These are phyloP conservation scores for Silene vulgaris DNA, from an alignment of 179 eudicot species.

Conservation along the genomic window DNA sequence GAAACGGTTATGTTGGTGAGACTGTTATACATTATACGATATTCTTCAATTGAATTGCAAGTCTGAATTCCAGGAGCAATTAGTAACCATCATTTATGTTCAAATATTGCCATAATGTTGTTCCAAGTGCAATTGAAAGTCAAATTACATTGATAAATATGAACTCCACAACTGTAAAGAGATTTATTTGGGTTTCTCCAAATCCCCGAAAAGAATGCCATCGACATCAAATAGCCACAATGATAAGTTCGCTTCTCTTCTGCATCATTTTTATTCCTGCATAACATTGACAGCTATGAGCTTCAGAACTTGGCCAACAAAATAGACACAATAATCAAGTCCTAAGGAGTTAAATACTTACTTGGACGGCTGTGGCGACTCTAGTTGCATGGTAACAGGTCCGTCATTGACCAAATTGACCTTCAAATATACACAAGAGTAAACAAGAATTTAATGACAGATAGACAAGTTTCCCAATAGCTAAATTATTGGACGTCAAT, in stretches of 20 bases:
- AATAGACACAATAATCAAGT: neutral
- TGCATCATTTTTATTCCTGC: slow-evolving; percentile 36
- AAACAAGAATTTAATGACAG: neutral
- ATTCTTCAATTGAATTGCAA: neutral
- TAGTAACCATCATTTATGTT: neutral
- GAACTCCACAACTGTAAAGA: neutral
- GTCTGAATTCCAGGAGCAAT: neutral
- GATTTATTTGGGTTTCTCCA: neutral
- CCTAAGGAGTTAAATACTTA: slow-evolving; percentile 21
- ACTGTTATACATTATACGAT: too few relatives aligned
- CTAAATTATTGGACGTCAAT: slow-evolving; percentile 59
- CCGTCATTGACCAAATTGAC: slow-evolving; percentile 92
- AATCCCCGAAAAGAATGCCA: neutral
- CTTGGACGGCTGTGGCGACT: slow-evolving; percentile 67
- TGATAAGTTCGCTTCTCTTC: slow-evolving; percentile 27
- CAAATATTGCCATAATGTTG: neutral
- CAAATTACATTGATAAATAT: neutral
- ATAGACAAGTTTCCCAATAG: slow-evolving; percentile 69
- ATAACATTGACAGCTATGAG: slow-evolving; percentile 12
- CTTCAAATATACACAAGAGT: slow-evolving; percentile 29
- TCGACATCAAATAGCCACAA: neutral
- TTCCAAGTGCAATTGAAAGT: neutral
- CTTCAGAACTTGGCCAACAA: neutral
- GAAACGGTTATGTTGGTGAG: too few relatives aligned
- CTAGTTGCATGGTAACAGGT: slow-evolving; percentile 93